These are phyloP conservation scores for Gynandropsis gynandra DNA, from an alignment of 345 rosid species.

Conservation along the genomic window DNA sequence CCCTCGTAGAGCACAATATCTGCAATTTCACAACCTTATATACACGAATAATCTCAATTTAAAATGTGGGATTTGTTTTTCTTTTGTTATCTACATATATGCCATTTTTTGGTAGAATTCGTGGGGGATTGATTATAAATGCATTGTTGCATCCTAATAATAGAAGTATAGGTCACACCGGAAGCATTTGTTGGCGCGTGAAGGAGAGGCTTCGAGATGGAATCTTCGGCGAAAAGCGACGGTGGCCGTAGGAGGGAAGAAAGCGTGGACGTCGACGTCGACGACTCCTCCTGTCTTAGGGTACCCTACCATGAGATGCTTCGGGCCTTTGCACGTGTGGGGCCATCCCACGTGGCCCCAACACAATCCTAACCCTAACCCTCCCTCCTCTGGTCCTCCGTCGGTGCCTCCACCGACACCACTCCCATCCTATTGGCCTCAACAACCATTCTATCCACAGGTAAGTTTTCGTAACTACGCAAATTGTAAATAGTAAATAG, in stretches of 20 bases:
- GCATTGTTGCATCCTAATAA: slow-evolving; percentile 9
- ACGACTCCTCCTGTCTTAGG: slow-evolving; percentile 72
- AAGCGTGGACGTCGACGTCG: slow-evolving; percentile 48
- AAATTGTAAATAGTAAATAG: neutral
- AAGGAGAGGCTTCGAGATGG: slow-evolving; percentile 83
- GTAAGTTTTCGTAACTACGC: slow-evolving; percentile 11
- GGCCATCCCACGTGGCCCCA: slow-evolving; percentile 96
- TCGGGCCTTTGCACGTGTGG: slow-evolving; percentile 84
- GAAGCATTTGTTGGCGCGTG: slow-evolving; percentile 76
- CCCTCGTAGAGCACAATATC: no score
- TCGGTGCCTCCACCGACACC: slow-evolving; percentile 38
- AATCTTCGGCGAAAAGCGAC: slow-evolving; percentile 58
- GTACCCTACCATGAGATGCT: slow-evolving; percentile 57
- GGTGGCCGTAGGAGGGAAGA: slow-evolving; percentile 34
- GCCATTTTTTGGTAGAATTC: no score
- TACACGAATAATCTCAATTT: no score
- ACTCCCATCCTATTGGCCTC: slow-evolving; percentile 57
- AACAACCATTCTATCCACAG: slow-evolving; percentile 29
- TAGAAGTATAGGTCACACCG: slow-evolving; percentile 89
- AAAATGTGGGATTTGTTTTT: neutral
- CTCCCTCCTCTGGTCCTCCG: slow-evolving; percentile 34
- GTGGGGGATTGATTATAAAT: no score
- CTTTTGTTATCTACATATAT: no score
- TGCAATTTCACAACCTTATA: no score
- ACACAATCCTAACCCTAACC: slow-evolving; percentile 34